These are phyloP conservation scores for Coriolopsis trogii DNA, from an alignment of 1,284 basidiomycete genomes.

Conservation along the genomic window DNA sequence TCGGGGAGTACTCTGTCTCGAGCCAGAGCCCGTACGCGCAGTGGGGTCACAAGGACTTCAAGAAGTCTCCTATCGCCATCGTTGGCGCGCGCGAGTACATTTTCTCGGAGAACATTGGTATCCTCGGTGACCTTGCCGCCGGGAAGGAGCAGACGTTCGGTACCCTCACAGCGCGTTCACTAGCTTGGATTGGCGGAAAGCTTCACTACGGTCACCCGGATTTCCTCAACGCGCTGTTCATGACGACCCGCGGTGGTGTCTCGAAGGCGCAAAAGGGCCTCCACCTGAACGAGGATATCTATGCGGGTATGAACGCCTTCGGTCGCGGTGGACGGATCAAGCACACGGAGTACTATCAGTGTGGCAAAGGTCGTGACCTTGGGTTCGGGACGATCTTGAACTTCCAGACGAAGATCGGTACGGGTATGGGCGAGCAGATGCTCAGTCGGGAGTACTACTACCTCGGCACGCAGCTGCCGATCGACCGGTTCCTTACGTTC, in stretches of 20 bases:
- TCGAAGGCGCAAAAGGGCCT: conserved; percentile 99
- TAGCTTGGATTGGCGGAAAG: conserved; percentile 98
- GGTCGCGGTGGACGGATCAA: conserved; percentile 98
- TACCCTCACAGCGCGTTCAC: conserved; percentile 91
- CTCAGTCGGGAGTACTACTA: conserved; percentile 99
- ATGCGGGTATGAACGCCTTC: conserved; percentile 98
- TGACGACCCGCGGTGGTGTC: conserved; percentile 97
- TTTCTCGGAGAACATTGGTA: conserved; percentile 99
- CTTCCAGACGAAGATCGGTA: conserved; percentile 99
- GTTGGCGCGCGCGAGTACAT: conserved; percentile 99
- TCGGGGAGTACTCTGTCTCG: conserved; percentile 91
- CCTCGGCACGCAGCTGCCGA: conserved; percentile 96
- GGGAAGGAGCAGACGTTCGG: conserved; percentile 99
- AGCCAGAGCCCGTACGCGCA: conserved; percentile 91
- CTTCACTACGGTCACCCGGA: conserved; percentile 99
- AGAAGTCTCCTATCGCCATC: conserved; percentile 91
- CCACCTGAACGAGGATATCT: conserved; percentile 99
- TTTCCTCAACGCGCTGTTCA: conserved; percentile 98
- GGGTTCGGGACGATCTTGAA: conserved; percentile 99
- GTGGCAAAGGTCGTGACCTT: conserved; percentile 98
- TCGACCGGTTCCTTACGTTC: conserved; percentile 99
- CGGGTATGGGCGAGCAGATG: conserved; percentile 99
- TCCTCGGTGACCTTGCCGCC: conserved; percentile 96
- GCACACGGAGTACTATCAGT: conserved; percentile 99
- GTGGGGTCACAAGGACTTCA: conserved; percentile 87